Evolutionary conservation across 805 yeast species (phyloP), one percentile per base, ranked within the genome.

Genomic region (Candida qinlingensis): DNA sequence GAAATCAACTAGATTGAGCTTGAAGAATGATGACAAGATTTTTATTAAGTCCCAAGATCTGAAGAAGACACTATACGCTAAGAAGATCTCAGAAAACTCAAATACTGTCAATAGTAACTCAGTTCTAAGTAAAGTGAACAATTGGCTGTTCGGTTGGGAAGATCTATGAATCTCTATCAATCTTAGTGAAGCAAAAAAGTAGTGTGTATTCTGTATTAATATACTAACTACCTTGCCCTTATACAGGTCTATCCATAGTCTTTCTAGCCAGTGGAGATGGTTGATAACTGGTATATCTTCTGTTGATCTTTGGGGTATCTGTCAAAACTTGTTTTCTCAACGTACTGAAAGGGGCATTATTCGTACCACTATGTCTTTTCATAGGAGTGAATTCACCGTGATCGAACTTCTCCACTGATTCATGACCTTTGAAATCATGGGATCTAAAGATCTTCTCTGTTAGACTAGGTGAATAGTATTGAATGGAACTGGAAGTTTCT

Each of bases 121-220:
- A 8, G n/a, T 66, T 3, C 10, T 65, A 7, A 59, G 58, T 25
- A 57, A 52, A 19, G 70, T 77, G 4, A 74, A 71, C 51, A 77
- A 77, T 56, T 64, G 78, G 65, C 59, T 78, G 36, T 78, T 79
- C 58, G 82, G 82, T 2, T 78, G 81, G 80, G 80, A 77, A 44
- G 77, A 76, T 48, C 55, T 74, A 42, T 69, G 25, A 7, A 11
- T 19, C 19, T 19, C 19, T 19, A 19, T 19, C 19, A 19, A 19
- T 19, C 19, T 19, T 19, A 19, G 19, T 26, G 34, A 39, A 37
- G 25, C 37, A 44, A 31, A 11, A 31, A 2, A 34, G 11, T 28
- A 30, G 34, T 31, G 34, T 8, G 34, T 11, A 31, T 31, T 10
- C 19, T n/a, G 11, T 12, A 12, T 8, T 36, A 19, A 19, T 19